Conservation (phyloP, 179 eudicot genomes). For the Heliamphora pulchella region DNA sequence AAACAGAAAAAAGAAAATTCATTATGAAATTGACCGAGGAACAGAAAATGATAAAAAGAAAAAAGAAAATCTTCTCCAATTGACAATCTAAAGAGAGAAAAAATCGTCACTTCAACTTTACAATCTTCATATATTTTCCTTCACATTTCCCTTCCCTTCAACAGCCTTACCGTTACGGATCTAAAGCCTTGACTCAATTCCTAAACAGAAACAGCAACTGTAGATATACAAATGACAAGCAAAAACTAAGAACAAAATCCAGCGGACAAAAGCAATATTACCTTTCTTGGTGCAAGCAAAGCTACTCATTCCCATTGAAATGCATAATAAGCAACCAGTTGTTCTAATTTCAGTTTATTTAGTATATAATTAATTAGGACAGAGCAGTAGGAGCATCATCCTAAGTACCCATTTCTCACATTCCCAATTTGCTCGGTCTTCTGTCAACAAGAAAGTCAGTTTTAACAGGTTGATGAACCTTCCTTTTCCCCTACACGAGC, state of each 20-base stretch:
- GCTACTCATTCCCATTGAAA: constrained; percentile 6
- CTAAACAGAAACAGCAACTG: background rate
- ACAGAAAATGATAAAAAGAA: no score
- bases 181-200: background rate
- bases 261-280: background rate
- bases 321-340: background rate
- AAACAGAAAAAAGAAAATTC: no score
- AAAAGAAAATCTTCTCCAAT: no score
- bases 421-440: constrained; percentile 8
- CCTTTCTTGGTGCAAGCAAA: background rate
- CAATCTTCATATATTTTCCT: no score
- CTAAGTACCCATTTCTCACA: constrained; percentile 6
- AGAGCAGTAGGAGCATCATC: constrained; percentile 4
- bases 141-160: no score
- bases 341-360: background rate
- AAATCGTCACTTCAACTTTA: no score
- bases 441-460: background rate
- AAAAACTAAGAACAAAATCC: background rate
- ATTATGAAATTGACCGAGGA: no score
- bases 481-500: background rate
- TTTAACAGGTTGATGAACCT: background rate
- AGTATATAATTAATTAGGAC: background rate
- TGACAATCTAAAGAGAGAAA: no score
- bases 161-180: no score
- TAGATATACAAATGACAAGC: background rate